Base-by-base conservation (phyloP, 805 yeast species). In the Metschnikowia aberdeeniae region DNA sequence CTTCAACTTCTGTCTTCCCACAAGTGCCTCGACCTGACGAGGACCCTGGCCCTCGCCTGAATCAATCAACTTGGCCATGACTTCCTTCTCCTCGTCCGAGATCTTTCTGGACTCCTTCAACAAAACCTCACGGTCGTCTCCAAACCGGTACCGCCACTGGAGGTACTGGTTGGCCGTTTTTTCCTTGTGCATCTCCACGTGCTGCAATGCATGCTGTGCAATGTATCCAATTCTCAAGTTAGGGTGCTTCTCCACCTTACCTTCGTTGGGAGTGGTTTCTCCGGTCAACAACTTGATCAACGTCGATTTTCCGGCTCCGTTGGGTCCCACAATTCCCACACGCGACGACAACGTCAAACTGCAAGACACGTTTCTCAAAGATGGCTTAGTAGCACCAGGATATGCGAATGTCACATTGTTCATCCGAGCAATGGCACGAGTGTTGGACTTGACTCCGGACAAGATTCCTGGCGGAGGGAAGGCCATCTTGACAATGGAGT, bases 271-370 rank as follows among this genome's bases (percentile, higher is more conserved):
- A 45, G 86, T 78, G 47, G 89, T 74, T 68, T 92, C 99, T 54
- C 88, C 99, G 8, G 98, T 93, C 56, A 92, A 76, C 44, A 93
- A 75, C 68, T 92, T 92, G 69, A 93, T 92, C 60, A 93, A 77
- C 13, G 99, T 92, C 10, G 97, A 89, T 67, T 92, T 92, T 73
- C 99, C 99, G 43, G 99, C 99, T 77, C 99, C 99, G 66, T 92
- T 92, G 51, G 98, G 97, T 45, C 99, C 99, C 46, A 93, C 71
- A 59, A 93, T 82, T 37, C 98, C 98, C 52, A 92, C 96, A 72
- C 99, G 84, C 29, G 98, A 92, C n/a, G 96, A 87, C 54, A 92
- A 74, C 3, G 96, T 86, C 49, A 93, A 76, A n/a, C 96, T 86
- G 68, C 95, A 87, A 2, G 96, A 84, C 32, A 89, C 93, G 61